These are phyloP conservation scores for Myotisia sp. DNA, from an alignment of 2,329 filamentous ascomycete genomes.

Conservation along the genomic window DNA sequence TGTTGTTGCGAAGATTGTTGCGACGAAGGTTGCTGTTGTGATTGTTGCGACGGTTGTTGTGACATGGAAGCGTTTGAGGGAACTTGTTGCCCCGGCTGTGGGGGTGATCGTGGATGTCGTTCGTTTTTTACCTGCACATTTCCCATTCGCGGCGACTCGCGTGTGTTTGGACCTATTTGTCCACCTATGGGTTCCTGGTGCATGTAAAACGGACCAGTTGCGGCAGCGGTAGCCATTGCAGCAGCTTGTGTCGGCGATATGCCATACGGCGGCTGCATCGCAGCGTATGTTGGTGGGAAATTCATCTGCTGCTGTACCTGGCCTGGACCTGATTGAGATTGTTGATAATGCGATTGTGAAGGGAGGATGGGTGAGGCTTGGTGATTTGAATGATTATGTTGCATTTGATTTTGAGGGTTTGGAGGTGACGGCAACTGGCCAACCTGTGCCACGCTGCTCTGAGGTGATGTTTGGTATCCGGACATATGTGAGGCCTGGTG, in stretches of 20 bases:
- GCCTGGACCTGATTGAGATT: constrained; percentile 46
- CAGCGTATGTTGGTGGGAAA: constrained; percentile 66
- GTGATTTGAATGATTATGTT: constrained; percentile 42
- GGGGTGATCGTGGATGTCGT: constrained; percentile 62
- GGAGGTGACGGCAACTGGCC: constrained; percentile 57
- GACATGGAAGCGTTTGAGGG: constrained; percentile 33
- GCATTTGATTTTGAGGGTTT: constrained; percentile 52
- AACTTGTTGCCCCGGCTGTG: constrained; percentile 45
- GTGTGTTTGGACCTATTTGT: constrained; percentile 40
- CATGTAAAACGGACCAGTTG: constrained; percentile 69
- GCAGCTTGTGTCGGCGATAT: constrained; percentile 76
- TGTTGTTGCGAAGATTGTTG: constrained; percentile 23
- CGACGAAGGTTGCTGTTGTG: constrained; percentile 20
- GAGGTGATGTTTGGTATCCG: neutral
- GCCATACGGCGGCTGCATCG: constrained; percentile 62
- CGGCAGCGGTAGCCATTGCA: constrained; percentile 86
- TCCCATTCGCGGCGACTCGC: constrained; percentile 64
- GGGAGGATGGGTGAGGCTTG: constrained; percentile 70
- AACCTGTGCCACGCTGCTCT: neutral
- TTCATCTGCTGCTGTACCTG: constrained; percentile 55
- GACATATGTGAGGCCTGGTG: constrained; percentile 45
- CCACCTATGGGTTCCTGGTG: constrained; percentile 54
- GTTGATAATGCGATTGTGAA: constrained; percentile 57
- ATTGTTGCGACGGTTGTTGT: constrained; percentile 14
- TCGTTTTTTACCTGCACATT: constrained; percentile 56